phyloP scores from a whole-genome alignment of 148 eudicot genomes.

The Camellia japonica region DNA sequence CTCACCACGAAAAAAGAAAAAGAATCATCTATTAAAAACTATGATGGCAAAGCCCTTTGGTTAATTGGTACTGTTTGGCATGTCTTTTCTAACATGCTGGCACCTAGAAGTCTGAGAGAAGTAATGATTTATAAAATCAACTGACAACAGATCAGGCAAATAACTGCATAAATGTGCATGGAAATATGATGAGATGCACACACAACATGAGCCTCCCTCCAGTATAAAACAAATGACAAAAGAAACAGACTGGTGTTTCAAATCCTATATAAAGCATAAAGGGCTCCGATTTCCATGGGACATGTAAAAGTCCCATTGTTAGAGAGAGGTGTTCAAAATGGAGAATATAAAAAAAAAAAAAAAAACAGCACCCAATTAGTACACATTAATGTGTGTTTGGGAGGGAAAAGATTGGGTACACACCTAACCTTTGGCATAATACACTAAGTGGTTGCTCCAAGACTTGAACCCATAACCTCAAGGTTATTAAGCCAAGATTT shows the following conservation, averaged over 20 bases:
- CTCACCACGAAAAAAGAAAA: neutral
- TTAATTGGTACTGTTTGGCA: neutral
- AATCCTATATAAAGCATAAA: constrained; percentile 3
- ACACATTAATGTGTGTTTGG: too few relatives aligned
- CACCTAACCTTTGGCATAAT: too few relatives aligned
- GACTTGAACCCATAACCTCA: too few relatives aligned
- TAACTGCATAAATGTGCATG: neutral
- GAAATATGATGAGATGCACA: constrained; percentile 1
- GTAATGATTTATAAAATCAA: neutral
- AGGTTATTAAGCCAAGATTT: too few relatives aligned
- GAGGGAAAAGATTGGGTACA: too few relatives aligned
- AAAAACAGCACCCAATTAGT: too few relatives aligned
- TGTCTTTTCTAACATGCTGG: neutral
- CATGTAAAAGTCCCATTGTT: neutral
- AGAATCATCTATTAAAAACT: neutral
- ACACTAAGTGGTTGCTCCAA: too few relatives aligned
- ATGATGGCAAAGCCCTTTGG: neutral
- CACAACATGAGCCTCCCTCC: neutral
- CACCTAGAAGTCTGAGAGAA: neutral
- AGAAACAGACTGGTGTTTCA: neutral
- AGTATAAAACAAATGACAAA: neutral
- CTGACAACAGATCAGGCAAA: neutral
- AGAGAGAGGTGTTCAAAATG: too few relatives aligned
- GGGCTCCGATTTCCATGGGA: neutral
- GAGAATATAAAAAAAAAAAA: too few relatives aligned